Evolutionary conservation across 2,329 filamentous ascomycete species (phyloP).

Genomic region (Chaetomiaceae sp.): DNA sequence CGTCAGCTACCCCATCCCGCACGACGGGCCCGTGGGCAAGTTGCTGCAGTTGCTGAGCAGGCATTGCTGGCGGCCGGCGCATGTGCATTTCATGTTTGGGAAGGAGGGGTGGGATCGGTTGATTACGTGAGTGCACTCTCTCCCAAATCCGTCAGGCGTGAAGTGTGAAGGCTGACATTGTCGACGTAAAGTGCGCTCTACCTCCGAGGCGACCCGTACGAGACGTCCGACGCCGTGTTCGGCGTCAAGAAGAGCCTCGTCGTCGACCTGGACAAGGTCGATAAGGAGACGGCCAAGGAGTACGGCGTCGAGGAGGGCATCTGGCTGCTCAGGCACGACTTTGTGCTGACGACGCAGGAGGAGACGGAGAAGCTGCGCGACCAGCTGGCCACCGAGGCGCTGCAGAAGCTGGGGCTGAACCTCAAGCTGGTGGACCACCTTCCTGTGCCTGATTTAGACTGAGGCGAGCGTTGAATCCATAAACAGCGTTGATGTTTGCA

Average conservation of each 20-base stretch:
- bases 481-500: slow-evolving; percentile 5
- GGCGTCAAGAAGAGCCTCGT: slow-evolving; percentile 78
- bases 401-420: slow-evolving; percentile 61
- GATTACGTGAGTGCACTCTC: slow-evolving; percentile 62
- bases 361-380: slow-evolving; percentile 65
- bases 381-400: slow-evolving; percentile 58
- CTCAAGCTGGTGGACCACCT: slow-evolving; percentile 73
- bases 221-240: slow-evolving; percentile 80
- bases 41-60: slow-evolving; percentile 61
- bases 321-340: slow-evolving; percentile 66
- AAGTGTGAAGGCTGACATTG: not conserved
- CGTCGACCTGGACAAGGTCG: slow-evolving; percentile 55
- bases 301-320: slow-evolving; percentile 62
- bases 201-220: slow-evolving; percentile 72
- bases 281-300: slow-evolving; percentile 50
- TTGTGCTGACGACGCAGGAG: slow-evolving; percentile 68
- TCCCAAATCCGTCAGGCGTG: too few species aligned
- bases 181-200: slow-evolving; percentile 60
- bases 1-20: slow-evolving; percentile 79
- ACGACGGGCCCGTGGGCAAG: slow-evolving; percentile 78
- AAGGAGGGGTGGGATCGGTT: slow-evolving; percentile 74
- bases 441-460: slow-evolving; percentile 65
- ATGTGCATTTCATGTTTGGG: slow-evolving; percentile 88
- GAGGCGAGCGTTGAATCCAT: slow-evolving; percentile 10
- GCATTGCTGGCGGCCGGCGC: slow-evolving; percentile 73